These are phyloP conservation scores for Athelia psychrophila DNA, from an alignment of 1,284 basidiomycete genomes.

Conservation along the genomic window DNA sequence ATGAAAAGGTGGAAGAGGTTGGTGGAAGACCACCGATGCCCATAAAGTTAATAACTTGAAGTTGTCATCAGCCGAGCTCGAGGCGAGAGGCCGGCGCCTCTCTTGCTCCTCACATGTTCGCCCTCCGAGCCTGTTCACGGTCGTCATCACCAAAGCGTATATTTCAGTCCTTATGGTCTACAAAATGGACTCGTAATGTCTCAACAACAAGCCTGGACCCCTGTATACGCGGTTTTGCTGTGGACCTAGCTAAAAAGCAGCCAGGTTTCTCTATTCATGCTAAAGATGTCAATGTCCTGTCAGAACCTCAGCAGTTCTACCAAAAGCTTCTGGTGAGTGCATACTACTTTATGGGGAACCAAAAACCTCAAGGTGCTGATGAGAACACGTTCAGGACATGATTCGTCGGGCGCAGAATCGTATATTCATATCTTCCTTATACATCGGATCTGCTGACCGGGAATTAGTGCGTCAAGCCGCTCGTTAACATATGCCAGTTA, in stretches of 20 bases:
- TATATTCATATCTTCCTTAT: conserved; percentile 86
- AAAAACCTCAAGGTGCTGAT: background rate
- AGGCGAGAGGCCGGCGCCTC: background rate
- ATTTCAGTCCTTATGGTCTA: background rate
- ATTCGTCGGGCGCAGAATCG: conserved; percentile 69
- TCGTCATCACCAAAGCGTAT: background rate
- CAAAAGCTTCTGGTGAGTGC: conserved; percentile 33
- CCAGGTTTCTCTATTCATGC: conserved; percentile 36
- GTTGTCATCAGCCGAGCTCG: background rate
- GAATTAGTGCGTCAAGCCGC: conserved; percentile 54
- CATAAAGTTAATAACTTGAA: too few species aligned
- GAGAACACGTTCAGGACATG: conserved; percentile 56
- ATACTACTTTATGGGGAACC: background rate
- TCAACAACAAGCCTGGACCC: conserved; percentile 6
- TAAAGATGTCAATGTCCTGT: conserved; percentile 32
- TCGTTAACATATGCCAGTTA: conserved; percentile 2
- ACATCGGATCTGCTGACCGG: conserved; percentile 71
- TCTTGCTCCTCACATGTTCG: background rate
- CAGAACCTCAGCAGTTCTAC: conserved; percentile 36
- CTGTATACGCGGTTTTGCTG: conserved; percentile 12
- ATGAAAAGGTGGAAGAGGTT: too few species aligned
- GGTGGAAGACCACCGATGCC: too few species aligned
- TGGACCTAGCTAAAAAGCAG: conserved; percentile 26
- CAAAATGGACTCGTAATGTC: background rate
- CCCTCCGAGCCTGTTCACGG: background rate